Evolutionary conservation across 495 filamentous ascomycete genomes (phyloP), one percentile per base, ranked within the genome.

Genomic region (Penicillium dipodomyicola): DNA sequence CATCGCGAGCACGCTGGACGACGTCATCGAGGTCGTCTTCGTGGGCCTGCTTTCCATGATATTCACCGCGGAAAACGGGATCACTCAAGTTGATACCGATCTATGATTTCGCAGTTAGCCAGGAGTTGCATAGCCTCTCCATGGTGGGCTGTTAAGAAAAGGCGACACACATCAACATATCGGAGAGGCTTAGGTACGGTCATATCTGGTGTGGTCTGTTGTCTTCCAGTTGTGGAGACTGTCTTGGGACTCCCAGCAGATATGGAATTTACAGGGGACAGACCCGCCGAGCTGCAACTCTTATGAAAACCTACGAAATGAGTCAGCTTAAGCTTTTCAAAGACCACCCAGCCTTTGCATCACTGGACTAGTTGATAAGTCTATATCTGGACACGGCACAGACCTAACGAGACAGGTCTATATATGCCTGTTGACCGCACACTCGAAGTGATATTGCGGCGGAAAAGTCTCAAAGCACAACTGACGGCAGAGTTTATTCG

Each of bases 21-120:
- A 97, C 89, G 49, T 84, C 84, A 6, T 80, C 70, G 5, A 96
- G 77, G 68, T 98, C 94, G 61, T 87, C 80, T 17, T 87, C 86
- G 65, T 98, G 94, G 11, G 80, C 81, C 65, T 87, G 75, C 52
- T 86, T 94, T 56, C 90, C 90, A 65, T 94, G 87, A 66, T 98
- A 93, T 22, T 83, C 72, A 43, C 94, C 94, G 22, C 77, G 77
- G 72, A 92, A 98, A 60, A 96, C 87, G 23, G 87, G 84, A 59
- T 97, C 94, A 49, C 89, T 86, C 39, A 98, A 79, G 73, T 98
- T 98, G 77, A 98, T 96, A 35, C 94, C 94, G 52, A 97, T 82
- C 83, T 87, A 45, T 14, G n/a, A 33, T 40, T 46, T 43, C 19
- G n/a, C 25, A 3, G 52, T 69, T 42, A 67, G 60, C 45, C 7